Evolutionary conservation across 352 stramenopile genomes (phyloP), one percentile per base, ranked within the genome.

Genomic region (Globisporangium megalacanthum): DNA sequence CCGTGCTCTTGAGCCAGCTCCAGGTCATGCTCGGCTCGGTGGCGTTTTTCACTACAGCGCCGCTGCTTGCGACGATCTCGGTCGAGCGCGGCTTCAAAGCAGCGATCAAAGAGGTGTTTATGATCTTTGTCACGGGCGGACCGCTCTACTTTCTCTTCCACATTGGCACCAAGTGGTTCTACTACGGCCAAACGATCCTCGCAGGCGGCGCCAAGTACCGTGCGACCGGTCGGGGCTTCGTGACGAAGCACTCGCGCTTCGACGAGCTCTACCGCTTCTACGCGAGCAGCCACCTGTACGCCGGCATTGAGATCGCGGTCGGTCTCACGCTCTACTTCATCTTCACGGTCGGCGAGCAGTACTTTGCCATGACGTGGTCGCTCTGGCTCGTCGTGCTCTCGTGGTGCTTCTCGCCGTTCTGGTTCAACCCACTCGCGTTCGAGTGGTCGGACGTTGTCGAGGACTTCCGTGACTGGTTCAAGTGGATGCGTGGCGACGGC

Each of bases 121-220:
- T 98, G 69, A 96, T 99, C 44, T 94, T 99, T 54, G 83, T 98
- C 17, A 99, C 96, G 39, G 96, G 96, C 48, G 97, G 96, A 1
- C 97, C 97, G 47, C 77, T 99, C 19, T 98, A 99, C 77, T 99
- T 99, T 68, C 90, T 99, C 70, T 99, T 99, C 80, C 97, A 99
- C 73, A 99, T 99, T 60, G 97, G 98, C 63, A 99, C 96, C 20
- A 98, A 98, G 64, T 98, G 95, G 69, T 98, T 98, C 68, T 99
- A 99, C 86, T 99, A 99, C 70, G 92, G 95, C 7, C 97, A 99
- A 67, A 99, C 97, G 11, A 98, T 99, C 73, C 76, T 99, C 36
- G 96, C 97, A 44, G 97, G 97, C 54, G 97, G 97, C 51, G 97
- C 97, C 0, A 99, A 98, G 71, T 99, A 99, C 71, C 90, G 96